Evolutionary conservation across 2,329 filamentous ascomycete genomes (phyloP).

Genomic region (Arthroderma uncinatum): DNA sequence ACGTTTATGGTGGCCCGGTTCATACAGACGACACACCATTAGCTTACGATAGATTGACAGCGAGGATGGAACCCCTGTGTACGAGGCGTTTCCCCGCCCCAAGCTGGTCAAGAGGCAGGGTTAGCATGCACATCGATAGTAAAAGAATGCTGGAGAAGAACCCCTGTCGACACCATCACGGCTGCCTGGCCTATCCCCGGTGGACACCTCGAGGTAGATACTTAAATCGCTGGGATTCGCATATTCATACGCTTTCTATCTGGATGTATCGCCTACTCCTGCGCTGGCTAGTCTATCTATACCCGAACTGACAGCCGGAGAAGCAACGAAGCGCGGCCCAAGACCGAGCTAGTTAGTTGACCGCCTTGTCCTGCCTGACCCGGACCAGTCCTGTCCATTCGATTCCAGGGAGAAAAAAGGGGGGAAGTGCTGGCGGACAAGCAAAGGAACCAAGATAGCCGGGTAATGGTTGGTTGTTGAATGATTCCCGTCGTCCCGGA

Average conservation of each 20-base stretch:
- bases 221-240: background rate
- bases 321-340: background rate
- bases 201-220: background rate
- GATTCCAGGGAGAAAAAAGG: too few relatives aligned
- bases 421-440: background rate
- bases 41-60: too few relatives aligned
- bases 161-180: background rate
- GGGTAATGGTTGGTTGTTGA: background rate
- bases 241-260: background rate
- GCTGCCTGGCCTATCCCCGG: background rate
- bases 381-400: background rate
- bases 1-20: too few relatives aligned
- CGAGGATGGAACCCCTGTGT: too few relatives aligned
- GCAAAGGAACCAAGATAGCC: background rate
- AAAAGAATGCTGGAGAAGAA: too few relatives aligned
- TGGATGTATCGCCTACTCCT: background rate
- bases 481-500: background rate
- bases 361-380: background rate
- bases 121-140: too few relatives aligned
- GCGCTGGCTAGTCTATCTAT: background rate
- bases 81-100: too few relatives aligned
- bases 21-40: too few relatives aligned
- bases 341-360: background rate
- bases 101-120: too few relatives aligned
- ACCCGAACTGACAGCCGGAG: background rate